phyloP scores from a whole-genome alignment of 805 yeast genomes.

The Starmerella etchellsii region DNA sequence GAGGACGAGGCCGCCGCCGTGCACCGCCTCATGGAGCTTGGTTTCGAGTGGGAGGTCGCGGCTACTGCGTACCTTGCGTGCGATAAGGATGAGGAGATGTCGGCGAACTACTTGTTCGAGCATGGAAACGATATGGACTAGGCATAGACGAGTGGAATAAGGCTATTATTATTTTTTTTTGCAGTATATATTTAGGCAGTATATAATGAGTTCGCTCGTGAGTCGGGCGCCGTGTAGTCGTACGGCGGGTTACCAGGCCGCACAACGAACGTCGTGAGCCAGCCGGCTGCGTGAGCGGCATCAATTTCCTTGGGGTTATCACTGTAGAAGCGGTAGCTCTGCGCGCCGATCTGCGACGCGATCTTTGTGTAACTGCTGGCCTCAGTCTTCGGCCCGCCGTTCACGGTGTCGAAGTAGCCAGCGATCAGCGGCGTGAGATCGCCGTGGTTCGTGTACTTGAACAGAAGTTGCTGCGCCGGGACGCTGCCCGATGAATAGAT shows the following conservation, averaged over 20 bases:
- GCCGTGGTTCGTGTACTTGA: conserved; percentile 41
- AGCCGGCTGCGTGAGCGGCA: conserved; percentile 60
- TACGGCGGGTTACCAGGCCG: conserved; percentile 57
- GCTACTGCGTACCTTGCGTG: conserved; percentile 95
- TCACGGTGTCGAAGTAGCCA: conserved; percentile 76
- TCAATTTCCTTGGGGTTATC: conserved; percentile 67
- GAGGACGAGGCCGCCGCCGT: conserved; percentile 85
- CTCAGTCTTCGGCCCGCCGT: conserved; percentile 62
- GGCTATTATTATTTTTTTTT: too few relatives aligned
- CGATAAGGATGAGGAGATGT: conserved; percentile 91
- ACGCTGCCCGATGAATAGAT: conserved; percentile 87
- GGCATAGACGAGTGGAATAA: too few relatives aligned
- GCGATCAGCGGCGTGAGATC: conserved; percentile 36
- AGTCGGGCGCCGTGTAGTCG: conserved; percentile 10
- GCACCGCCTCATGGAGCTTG: conserved; percentile 76
- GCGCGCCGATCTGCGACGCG: conserved; percentile 29
- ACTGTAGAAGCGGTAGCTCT: conserved; percentile 50
- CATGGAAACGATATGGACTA: conserved; percentile 25
- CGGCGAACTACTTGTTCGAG: conserved; percentile 78
- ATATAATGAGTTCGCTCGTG: neutral
- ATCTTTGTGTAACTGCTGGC: conserved; percentile 47
- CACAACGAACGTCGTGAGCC: conserved; percentile 44
- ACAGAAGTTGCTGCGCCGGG: conserved; percentile 70
- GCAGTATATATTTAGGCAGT: too few relatives aligned
- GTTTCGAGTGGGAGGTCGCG: conserved; percentile 77